Evolutionary conservation across 345 rosid species (phyloP), one percentile per base, ranked within the genome.

Genomic region (Isatis tinctoria): DNA sequence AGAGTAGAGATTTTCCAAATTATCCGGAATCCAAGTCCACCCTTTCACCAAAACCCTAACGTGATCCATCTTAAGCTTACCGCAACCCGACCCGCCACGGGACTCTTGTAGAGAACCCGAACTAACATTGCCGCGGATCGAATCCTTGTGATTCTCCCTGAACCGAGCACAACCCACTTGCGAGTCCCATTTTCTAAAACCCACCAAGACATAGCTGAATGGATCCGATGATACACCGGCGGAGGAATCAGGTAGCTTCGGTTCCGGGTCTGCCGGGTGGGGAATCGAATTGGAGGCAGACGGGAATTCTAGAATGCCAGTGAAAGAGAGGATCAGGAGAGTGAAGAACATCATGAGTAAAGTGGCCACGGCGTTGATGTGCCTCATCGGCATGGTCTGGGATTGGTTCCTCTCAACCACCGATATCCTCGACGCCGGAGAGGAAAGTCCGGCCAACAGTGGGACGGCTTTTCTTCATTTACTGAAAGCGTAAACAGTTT

Each of bases 21-120:
- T 90, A 80, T 92, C 93, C 4, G 97, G 98, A 82, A 94, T 78
- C 97, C 98, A 94, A 76, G 96, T 94, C 98, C 98, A 94, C 40
- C 96, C 90, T 76, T 91, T 90, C 26, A 94, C 95, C 87, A 90
- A 80, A 63, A 91, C 85, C 37, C 80, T 86, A 47, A 86, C 98
- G 41, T 90, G 87, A 0, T 72, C 81, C 88, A 87, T 82, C 70
- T 84, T 87, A 78, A 86, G 77, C 65, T 74, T 82, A 62, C 65
- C 60, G 57, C 96, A 91, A 49, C 71, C 76, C 65, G 71, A 80
- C 52, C 80, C 85, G 0, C 74, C 83, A 20, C 76, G 78, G 40
- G 20, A 57, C 27, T 66, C 81, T 77, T 91, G 97, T 73, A 90
- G 45, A 58, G 95, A 86, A 56, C 76, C 80, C 33, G 92, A 83